phyloP scores from a whole-genome alignment of 192 early-diverging fungal genomes.

The Phycomyces blakesleeanus region DNA sequence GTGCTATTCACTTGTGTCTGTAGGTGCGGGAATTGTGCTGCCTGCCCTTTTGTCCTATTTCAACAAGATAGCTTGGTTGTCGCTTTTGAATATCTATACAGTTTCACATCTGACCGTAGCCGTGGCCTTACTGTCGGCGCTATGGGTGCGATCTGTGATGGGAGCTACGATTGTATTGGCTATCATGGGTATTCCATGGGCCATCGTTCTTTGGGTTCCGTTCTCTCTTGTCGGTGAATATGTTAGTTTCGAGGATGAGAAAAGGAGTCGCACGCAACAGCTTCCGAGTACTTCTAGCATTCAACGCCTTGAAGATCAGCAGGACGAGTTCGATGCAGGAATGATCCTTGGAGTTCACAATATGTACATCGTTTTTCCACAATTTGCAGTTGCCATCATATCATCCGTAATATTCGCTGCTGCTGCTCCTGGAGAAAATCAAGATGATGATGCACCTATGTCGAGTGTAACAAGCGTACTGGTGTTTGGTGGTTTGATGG shows the following conservation, averaged over 20 bases:
- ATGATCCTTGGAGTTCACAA: slow-evolving; percentile 92
- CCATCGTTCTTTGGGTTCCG: slow-evolving; percentile 85
- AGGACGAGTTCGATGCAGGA: slow-evolving; percentile 52
- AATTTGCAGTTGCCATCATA: slow-evolving; percentile 81
- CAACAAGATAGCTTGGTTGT: slow-evolving; percentile 26
- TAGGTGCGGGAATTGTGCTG: slow-evolving; percentile 59
- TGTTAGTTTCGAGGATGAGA: slow-evolving; percentile 49
- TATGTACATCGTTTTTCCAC: slow-evolving; percentile 91
- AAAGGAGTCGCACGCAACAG: neutral
- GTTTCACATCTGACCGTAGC: slow-evolving; percentile 65
- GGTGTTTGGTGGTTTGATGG: slow-evolving; percentile 66
- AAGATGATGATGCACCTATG: slow-evolving; percentile 4
- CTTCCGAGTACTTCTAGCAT: neutral
- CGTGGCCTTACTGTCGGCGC: slow-evolving; percentile 62
- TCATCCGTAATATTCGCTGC: slow-evolving; percentile 56
- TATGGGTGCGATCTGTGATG: slow-evolving; percentile 49
- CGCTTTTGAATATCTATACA: slow-evolving; percentile 67
- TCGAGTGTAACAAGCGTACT: slow-evolving; percentile 60
- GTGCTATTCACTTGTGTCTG: slow-evolving; percentile 68
- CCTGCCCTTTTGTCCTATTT: slow-evolving; percentile 44
- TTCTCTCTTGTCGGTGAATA: slow-evolving; percentile 87
- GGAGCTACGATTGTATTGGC: slow-evolving; percentile 70
- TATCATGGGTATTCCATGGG: slow-evolving; percentile 84
- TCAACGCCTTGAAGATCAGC: slow-evolving; percentile 3
- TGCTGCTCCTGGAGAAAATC: slow-evolving; percentile 45